phyloP scores from a whole-genome alignment of 495 filamentous ascomycete species.

The Penicillium lividum region DNA sequence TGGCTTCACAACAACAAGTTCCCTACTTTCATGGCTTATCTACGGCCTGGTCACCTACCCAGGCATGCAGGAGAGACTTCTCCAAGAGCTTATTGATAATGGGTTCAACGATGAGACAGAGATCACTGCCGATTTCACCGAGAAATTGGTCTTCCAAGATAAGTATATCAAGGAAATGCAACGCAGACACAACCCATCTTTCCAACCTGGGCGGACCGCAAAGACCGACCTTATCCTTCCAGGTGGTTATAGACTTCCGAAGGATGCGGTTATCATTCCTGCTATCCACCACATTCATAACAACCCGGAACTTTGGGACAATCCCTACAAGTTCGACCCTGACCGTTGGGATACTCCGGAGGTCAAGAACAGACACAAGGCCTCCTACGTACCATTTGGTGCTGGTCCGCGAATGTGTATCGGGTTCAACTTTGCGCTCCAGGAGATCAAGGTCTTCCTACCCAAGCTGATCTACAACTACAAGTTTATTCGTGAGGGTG shows the following conservation, averaged over 20 bases:
- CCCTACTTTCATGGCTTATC: conserved; percentile 47
- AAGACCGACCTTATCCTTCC: conserved; percentile 52
- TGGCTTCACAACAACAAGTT: conserved; percentile 30
- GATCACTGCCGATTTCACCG: conserved; percentile 27
- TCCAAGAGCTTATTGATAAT: conserved; percentile 55
- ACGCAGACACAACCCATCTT: conserved; percentile 54
- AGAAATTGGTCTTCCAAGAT: conserved; percentile 47
- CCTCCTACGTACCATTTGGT: conserved; percentile 53
- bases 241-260: conserved; percentile 52
- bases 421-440: conserved; percentile 58
- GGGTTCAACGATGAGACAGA: conserved; percentile 35
- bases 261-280: conserved; percentile 45
- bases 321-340: conserved; percentile 51
- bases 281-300: conserved; percentile 52
- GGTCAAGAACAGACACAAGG: conserved; percentile 44
- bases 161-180: conserved; percentile 58
- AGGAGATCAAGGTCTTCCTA: conserved; percentile 53
- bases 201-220: conserved; percentile 53
- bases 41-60: conserved; percentile 50
- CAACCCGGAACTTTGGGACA: conserved; percentile 50
- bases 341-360: conserved; percentile 54
- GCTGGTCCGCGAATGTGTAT: conserved; percentile 51
- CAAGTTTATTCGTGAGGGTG: conserved; percentile 42
- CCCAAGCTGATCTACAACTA: conserved; percentile 54
- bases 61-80: conserved; percentile 50